Evolutionary conservation across 1,139 yeast genomes (phyloP), one percentile per base, ranked within the genome.

Genomic region (Saccharomyces hybrid): DNA sequence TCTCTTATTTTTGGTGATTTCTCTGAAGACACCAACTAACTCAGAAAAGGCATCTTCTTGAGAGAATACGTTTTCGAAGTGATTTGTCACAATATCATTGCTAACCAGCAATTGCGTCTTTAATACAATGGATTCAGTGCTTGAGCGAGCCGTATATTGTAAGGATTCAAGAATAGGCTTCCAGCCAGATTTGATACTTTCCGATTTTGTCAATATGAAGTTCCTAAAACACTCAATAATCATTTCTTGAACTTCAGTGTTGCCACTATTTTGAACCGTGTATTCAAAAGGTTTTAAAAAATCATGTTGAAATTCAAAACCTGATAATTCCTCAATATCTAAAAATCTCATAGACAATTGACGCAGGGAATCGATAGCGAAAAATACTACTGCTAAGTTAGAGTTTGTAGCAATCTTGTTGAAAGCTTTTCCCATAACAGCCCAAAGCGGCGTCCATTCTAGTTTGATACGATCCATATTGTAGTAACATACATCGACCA

Each of bases 361-460:
- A 64, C 98, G 82, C 60, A 95, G 78, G 0, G 98, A 91, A 69
- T 95, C 99, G 56, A 95, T 76, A 0, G 99, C 98, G 73, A 93
- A 90, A 62, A 87, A 84, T 4, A 88, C 93, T 59, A 93, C 87
- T 2, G 84, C 83, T 51, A 79, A 75, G 64, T 91, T 93, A 5
- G 69, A 57, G 65, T 88, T 88, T 58, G 95, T 85, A 2, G 96
- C 96, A 59, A 90, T 93, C 49, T 77, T 80, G 61, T 89, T 88
- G 73, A 95, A 93, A 47, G 90, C 88, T 59, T 82, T 88, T 11
- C 96, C 96, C 87, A 95, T 87, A 11, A 88, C 85, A 6, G 86
- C 80, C 99, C 99, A 95, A 56, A 95, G 76, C 56, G 89, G 95
- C 7, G 96, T 83, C 98, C 99, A 95, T 72, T 95, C 97, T 59